Evolutionary conservation across 768 basidiomycete genomes (phyloP), one percentile per base, ranked within the genome.

Genomic region (Phylloporus rhodoxanthus): DNA sequence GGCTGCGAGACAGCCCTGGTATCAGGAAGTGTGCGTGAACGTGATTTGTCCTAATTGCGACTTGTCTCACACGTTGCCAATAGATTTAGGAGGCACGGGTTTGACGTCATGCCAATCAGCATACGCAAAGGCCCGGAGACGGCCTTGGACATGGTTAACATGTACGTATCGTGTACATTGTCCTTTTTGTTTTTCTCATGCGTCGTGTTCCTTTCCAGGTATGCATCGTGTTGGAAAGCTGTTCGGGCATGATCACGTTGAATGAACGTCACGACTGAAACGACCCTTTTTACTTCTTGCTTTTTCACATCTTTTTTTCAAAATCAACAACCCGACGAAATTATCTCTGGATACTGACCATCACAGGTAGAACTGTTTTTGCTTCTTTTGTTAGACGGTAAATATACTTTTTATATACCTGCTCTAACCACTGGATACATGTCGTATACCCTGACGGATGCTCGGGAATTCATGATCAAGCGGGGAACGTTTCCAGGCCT

Each of bases 71-170:
- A 1, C 30, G 8, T 17, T 4, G n/a, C 25, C 28, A 21, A 15
- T 38, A 77, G 78, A 17, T 84, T 85, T 58, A 68, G 70, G 52
- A 62, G 69, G 32, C 68, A 69, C 5, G 82, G 81, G 0, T 85
- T 85, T 67, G 62, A 66, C 6, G 76, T 85, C 19, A 61, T 69
- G 23, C 67, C 77, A 8, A 67, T 85, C 13, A 75, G 74, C 17
- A 70, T 82, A 50, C 70, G 85, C 47, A 68, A 75, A 55, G 78
- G 80, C 2, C 58, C 69, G 0, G 63, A 68, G 8, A 63, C 55
- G 5, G 77, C 81, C 4, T 74, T 87, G 45, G 85, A 87, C 64
- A 68, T 78, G 50, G 84, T 86, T 28, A 86, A 86, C 59, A 86
- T 87, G 84, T 82, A 57, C 46, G 79, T 64, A 8, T 5, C 8